Conservation (phyloP, 805 yeast genomes). For the Ogataea philodendri region DNA sequence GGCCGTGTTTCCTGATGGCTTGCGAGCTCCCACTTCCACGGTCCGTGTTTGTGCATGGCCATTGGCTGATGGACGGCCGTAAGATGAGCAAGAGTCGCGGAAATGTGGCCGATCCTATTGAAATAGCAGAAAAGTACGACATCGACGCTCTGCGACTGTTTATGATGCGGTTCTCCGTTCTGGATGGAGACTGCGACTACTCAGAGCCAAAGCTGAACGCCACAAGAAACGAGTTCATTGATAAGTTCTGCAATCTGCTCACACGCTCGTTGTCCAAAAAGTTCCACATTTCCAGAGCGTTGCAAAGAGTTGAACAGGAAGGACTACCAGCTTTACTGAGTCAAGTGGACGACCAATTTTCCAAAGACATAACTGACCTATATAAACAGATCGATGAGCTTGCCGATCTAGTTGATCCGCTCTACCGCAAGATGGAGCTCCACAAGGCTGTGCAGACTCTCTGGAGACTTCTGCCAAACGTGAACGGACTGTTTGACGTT, state of each 20-base stretch:
- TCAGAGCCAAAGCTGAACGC: slow-evolving; percentile 52
- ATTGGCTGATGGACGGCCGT: slow-evolving; percentile 85
- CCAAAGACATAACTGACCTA: slow-evolving; percentile 28
- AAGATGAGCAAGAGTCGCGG: slow-evolving; percentile 95
- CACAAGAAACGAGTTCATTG: slow-evolving; percentile 65
- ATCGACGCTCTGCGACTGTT: slow-evolving; percentile 73
- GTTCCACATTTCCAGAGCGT: slow-evolving; percentile 55
- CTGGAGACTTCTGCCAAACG: slow-evolving; percentile 57
- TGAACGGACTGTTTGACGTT: slow-evolving; percentile 66
- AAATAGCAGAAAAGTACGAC: slow-evolving; percentile 61
- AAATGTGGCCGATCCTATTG: slow-evolving; percentile 89
- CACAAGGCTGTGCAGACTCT: slow-evolving; percentile 54
- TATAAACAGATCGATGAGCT: slow-evolving; percentile 6
- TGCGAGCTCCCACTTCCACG: slow-evolving; percentile 70
- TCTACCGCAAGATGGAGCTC: slow-evolving; percentile 48
- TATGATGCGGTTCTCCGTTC: slow-evolving; percentile 68
- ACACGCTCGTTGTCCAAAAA: slow-evolving; percentile 71
- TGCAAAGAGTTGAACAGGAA: slow-evolving; percentile 24
- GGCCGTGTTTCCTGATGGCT: slow-evolving; percentile 92
- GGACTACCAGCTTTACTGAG: slow-evolving; percentile 29
- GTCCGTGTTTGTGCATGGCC: slow-evolving; percentile 84
- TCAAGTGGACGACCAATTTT: slow-evolving; percentile 14
- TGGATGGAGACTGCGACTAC: slow-evolving; percentile 79
- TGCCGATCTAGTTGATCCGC: slow-evolving; percentile 33
- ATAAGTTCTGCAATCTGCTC: slow-evolving; percentile 79